Evolutionary conservation across 495 filamentous ascomycete species (phyloP).

Genomic region (Neurospora sp.): DNA sequence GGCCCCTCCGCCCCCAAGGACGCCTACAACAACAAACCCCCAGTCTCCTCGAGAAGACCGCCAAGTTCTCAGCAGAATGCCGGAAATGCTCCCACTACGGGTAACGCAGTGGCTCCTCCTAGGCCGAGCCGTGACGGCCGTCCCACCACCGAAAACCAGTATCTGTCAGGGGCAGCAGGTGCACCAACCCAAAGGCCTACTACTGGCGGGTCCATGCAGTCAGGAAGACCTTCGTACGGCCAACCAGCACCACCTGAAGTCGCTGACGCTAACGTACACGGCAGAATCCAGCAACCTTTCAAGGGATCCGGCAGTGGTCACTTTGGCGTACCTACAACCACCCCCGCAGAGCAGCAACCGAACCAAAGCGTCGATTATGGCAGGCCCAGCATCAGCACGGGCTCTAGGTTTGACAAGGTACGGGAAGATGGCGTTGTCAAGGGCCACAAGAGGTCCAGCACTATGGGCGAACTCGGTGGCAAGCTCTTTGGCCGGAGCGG

Average conservation of each 20-base stretch:
- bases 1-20: slow-evolving; percentile 39
- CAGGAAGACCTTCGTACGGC: slow-evolving; percentile 77
- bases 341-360: slow-evolving; percentile 41
- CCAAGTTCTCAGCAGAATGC: slow-evolving; percentile 30
- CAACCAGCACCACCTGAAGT: slow-evolving; percentile 81
- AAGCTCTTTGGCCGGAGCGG: slow-evolving; percentile 71
- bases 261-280: slow-evolving; percentile 83
- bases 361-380: slow-evolving; percentile 37
- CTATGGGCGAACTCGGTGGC: slow-evolving; percentile 68
- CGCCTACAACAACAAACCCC: slow-evolving; percentile 26
- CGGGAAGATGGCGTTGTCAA: slow-evolving; percentile 31
- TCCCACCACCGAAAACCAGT: slow-evolving; percentile 39
- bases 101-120: slow-evolving; percentile 32
- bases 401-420: slow-evolving; percentile 40
- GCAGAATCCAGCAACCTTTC: slow-evolving; percentile 82
- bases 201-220: slow-evolving; percentile 75
- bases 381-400: slow-evolving; percentile 49
- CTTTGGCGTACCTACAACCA: slow-evolving; percentile 63
- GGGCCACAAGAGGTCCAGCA: slow-evolving; percentile 87
- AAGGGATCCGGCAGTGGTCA: slow-evolving; percentile 48
- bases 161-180: slow-evolving; percentile 28
- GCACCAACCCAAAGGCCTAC: slow-evolving; percentile 53
- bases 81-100: background rate
- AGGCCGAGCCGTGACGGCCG: slow-evolving; percentile 44
- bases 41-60: slow-evolving; percentile 32